These are phyloP conservation scores for Hypoxylon lienhwacheense DNA, from an alignment of 495 filamentous ascomycete species.

Conservation along the genomic window DNA sequence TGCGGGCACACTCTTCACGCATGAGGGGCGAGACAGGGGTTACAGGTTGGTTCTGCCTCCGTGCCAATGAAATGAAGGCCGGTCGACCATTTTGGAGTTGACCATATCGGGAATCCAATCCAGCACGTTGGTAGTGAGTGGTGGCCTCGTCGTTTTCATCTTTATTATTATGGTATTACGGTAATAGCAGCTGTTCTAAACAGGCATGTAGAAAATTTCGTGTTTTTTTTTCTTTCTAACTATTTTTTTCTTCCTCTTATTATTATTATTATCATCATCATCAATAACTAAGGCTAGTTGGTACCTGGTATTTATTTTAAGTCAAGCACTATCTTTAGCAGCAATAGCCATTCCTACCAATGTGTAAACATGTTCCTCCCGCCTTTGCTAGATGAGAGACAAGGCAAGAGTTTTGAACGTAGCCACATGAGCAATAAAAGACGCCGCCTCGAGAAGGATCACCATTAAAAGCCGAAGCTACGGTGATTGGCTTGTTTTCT, in stretches of 20 bases:
- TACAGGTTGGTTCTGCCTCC: constrained; percentile 27
- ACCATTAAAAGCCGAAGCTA: constrained; percentile 15
- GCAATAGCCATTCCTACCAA: constrained; percentile 14
- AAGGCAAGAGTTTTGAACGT: constrained; percentile 4
- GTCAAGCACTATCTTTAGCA: constrained; percentile 34
- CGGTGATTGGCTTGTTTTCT: constrained; percentile 22
- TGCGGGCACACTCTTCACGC: constrained; percentile 31
- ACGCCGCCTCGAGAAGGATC: constrained; percentile 12
- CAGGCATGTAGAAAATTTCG: constrained; percentile 10
- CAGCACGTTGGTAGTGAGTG: constrained; percentile 31
- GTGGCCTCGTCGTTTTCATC: constrained; percentile 26
- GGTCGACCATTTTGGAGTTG: constrained; percentile 37
- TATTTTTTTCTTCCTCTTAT: too few relatives aligned
- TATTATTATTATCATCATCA: too few relatives aligned
- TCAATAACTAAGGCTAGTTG: too few relatives aligned
- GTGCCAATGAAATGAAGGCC: constrained; percentile 35
- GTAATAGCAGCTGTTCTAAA: constrained; percentile 3
- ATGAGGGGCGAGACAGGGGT: constrained; percentile 30
- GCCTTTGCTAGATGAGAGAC: constrained; percentile 2
- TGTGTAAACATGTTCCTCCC: neutral
- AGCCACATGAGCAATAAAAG: constrained; percentile 11
- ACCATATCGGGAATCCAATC: constrained; percentile 37
- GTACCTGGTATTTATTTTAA: too few relatives aligned
- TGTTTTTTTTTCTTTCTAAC: too few relatives aligned
- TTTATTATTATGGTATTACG: constrained; percentile 15